Conservation (phyloP, 441 rosid species). For the Gossypium laxum region DNA sequence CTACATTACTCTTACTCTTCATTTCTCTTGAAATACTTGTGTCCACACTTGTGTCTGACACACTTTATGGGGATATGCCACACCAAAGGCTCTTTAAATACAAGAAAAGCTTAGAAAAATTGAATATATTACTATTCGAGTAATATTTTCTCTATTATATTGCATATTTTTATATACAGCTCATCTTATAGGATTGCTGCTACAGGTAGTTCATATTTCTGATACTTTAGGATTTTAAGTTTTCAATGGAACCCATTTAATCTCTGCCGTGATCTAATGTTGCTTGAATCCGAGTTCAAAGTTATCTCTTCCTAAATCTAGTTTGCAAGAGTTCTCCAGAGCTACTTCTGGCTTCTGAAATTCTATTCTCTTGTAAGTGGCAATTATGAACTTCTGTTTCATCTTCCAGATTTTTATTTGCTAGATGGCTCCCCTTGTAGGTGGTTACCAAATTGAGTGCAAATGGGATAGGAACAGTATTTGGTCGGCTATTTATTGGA, state of each 20-base stretch:
- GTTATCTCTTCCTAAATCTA: neutral
- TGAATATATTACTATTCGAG: neutral
- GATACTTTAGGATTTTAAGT: neutral
- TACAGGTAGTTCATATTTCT: neutral
- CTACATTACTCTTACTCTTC: conserved; percentile 7
- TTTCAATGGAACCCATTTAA: neutral
- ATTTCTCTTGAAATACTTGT: neutral
- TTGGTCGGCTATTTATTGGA: conserved; percentile 52
- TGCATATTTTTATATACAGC: neutral
- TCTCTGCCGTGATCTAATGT: neutral
- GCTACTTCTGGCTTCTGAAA: neutral
- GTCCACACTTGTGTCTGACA: neutral
- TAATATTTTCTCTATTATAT: neutral
- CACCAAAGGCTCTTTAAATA: neutral
- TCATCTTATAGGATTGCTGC: neutral
- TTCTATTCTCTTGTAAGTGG: neutral
- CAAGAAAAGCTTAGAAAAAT: neutral
- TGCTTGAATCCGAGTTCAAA: neutral
- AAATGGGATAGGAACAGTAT: conserved; percentile 50
- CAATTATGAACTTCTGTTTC: neutral
- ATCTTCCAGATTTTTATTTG: neutral
- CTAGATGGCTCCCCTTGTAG: conserved; percentile 25
- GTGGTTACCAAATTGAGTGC: conserved; percentile 35
- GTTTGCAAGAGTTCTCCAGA: neutral
- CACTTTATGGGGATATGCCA: neutral